Evolutionary conservation across 805 yeast genomes (phyloP).

Genomic region (Alloascoidea hylecoeti): DNA sequence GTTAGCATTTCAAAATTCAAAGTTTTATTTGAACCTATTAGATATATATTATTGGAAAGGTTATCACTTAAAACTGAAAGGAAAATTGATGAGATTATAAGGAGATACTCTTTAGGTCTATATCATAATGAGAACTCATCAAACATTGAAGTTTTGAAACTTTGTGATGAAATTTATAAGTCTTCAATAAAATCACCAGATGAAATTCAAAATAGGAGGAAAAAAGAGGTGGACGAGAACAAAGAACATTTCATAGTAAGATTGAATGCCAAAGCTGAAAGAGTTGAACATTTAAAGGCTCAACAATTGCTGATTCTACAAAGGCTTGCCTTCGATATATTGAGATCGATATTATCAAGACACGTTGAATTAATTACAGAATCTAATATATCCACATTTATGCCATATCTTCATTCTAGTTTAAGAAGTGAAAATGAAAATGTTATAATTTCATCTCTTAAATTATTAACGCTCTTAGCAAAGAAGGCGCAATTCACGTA

Average conservation of each 20-base stretch:
- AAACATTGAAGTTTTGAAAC: conserved; percentile 40
- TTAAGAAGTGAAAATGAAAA: conserved; percentile 60
- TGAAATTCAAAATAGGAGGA: conserved; percentile 9
- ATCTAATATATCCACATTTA: conserved; percentile 51
- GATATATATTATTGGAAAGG: conserved; percentile 45
- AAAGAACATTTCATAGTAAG: conserved; percentile 54
- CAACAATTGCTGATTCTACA: conserved; percentile 50
- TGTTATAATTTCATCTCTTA: conserved; percentile 54
- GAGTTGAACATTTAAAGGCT: conserved; percentile 39
- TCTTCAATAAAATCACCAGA: conserved; percentile 25
- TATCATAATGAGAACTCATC: conserved; percentile 51
- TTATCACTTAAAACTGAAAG: conserved; percentile 55
- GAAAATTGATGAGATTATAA: conserved; percentile 65
- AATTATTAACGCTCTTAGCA: conserved; percentile 35
- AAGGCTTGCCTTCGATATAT: conserved; percentile 61
- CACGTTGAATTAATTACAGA: conserved; percentile 45
- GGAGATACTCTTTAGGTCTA: conserved; percentile 70
- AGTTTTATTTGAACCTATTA: conserved; percentile 53
- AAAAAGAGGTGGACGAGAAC: conserved; percentile 13
- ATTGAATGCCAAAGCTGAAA: conserved; percentile 42
- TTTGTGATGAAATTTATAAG: conserved; percentile 61
- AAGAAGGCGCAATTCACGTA: background rate
- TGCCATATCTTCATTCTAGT: conserved; percentile 55
- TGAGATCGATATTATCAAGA: conserved; percentile 56
- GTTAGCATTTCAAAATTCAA: conserved; percentile 44